These are phyloP conservation scores for Fomitopsis betulina DNA, from an alignment of 1,284 basidiomycete species.

Conservation along the genomic window DNA sequence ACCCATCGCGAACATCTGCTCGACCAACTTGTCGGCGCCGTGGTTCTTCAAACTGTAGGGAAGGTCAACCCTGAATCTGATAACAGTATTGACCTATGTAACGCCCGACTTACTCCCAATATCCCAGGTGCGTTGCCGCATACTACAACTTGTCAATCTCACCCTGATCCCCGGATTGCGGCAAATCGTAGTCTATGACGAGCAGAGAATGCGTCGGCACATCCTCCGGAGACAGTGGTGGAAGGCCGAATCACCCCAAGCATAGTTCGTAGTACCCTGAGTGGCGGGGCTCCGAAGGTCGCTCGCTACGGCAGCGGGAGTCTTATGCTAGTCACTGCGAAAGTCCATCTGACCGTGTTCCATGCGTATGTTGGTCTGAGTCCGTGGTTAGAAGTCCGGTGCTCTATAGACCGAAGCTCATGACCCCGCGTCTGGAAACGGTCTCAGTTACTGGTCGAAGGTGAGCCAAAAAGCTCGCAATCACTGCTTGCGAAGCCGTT, in stretches of 20 bases:
- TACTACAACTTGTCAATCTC: conserved; percentile 28
- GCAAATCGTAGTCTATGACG: conserved; percentile 30
- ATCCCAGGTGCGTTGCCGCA: conserved; percentile 28
- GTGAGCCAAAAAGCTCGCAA: too few relatives aligned
- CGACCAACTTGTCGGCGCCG: conserved; percentile 27
- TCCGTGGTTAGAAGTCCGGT: not conserved
- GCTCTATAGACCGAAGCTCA: not conserved
- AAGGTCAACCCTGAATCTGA: not conserved
- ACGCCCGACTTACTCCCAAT: conserved; percentile 28
- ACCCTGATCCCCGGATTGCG: conserved; percentile 19
- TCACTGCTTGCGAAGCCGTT: too few relatives aligned
- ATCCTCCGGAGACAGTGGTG: conserved; percentile 32
- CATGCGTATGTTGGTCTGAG: not conserved
- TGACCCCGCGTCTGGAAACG: not conserved
- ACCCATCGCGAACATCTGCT: conserved; percentile 34
- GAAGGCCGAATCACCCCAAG: conserved; percentile 6
- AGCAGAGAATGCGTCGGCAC: conserved; percentile 31
- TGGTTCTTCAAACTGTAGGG: conserved; percentile 30
- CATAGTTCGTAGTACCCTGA: not conserved
- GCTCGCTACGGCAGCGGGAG: not conserved
- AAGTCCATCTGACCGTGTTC: not conserved
- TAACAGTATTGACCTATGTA: too few relatives aligned
- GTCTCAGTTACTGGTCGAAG: not conserved
- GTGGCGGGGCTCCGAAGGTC: not conserved
- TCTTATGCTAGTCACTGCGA: not conserved